These are phyloP conservation scores for Mycocalia duriaeana DNA, from an alignment of 1,284 basidiomycete genomes.

Conservation along the genomic window DNA sequence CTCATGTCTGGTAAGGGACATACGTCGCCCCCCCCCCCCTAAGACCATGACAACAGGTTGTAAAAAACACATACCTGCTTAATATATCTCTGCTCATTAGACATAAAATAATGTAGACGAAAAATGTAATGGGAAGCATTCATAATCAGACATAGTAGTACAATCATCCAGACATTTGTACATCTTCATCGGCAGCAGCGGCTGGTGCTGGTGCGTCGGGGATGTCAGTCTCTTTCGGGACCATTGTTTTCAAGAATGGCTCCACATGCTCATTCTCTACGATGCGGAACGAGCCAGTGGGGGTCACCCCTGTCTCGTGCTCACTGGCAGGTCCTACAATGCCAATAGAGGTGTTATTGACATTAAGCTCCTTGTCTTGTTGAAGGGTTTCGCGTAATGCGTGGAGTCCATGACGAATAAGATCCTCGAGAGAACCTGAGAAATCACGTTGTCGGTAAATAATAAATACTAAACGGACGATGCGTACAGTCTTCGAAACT, in stretches of 20 bases:
- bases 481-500: conserved; percentile 78
- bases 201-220: conserved; percentile 24
- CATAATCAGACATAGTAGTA: conserved; percentile 15
- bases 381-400: conserved; percentile 93
- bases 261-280: conserved; percentile 74
- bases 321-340: conserved; percentile 72
- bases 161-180: conserved; percentile 69
- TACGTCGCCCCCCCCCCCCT: not conserved
- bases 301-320: conserved; percentile 48
- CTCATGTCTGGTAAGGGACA: too few relatives aligned
- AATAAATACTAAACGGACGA: too few relatives aligned
- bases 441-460: too few relatives aligned
- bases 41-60: not conserved
- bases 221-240: conserved; percentile 50
- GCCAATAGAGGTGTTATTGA: conserved; percentile 89
- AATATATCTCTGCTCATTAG: conserved; percentile 9
- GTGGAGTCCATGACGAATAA: conserved; percentile 88
- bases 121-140: conserved; percentile 11
- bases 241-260: conserved; percentile 68
- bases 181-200: conserved; percentile 58
- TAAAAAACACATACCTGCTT: not conserved
- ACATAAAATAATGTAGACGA: conserved; percentile 2
- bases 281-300: conserved; percentile 68
- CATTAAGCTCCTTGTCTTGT: conserved; percentile 92
- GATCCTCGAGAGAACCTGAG: conserved; percentile 76